Base-by-base conservation (phyloP, 805 yeast genomes). In the Sugiyamaella marilandica region DNA sequence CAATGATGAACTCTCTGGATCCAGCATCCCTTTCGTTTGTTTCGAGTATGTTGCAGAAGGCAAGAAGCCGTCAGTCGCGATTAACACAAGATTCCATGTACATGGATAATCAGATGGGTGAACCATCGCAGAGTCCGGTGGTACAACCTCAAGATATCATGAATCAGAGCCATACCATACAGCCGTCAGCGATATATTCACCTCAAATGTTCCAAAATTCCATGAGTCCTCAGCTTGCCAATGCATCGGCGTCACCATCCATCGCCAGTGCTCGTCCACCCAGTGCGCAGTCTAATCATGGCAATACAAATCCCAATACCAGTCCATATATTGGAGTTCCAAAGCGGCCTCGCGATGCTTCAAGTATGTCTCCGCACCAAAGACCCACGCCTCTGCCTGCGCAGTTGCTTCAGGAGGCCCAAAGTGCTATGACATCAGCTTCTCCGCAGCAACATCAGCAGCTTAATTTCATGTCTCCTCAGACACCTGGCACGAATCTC, bases 401-500 rank as follows among this genome's bases (percentile, higher is more conserved):
- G 5, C 62, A 59, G 50, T 41, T 59, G 37, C 47, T 59, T 2
- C 61, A 58, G 49, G 62, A 59, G 26, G 61, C 56, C 13, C 61
- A 58, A 39, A 48, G 55, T 44, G 59, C 55, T 1, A 39, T 53
- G 10, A 45, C 19, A 13, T 57, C 59, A 5, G 56, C 58, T 2
- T 33, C 41, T 21, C 48, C 49, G 18, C 59, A 53, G 45, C 29
- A 24, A 24, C 29, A n/a, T n/a, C n/a, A 24, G 29, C 56, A 46
- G 35, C 48, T 37, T 43, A 11, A 47, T 35, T 34, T 80, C 92
- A 44, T 0, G 85, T 87, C 69, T 94, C 95, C 16, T 88, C 87
- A 2, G 94, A 94, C 36, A 91, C 92, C 0, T 86, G 94, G 64
- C 77, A 85, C 2, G 92, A 85, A 49, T 76, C 77, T 65, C 79